phyloP scores from a whole-genome alignment of 2,329 filamentous ascomycete species.

The Aspergillus japonicus region DNA sequence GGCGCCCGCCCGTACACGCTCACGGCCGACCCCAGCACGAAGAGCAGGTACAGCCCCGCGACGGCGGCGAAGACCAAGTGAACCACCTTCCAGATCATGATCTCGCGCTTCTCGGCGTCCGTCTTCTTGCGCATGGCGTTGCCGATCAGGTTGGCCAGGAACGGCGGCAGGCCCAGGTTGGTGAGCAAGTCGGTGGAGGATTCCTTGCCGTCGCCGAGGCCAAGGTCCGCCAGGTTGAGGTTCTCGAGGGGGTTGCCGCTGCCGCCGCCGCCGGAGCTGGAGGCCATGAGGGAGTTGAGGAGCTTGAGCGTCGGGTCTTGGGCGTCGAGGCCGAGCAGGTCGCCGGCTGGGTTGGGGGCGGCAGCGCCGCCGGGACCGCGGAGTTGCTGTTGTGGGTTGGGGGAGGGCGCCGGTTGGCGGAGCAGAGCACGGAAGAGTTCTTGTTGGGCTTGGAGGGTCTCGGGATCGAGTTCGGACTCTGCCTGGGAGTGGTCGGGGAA shows the following conservation, averaged over 20 bases:
- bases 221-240: background rate
- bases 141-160: slow-evolving; percentile 40
- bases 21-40: slow-evolving; percentile 38
- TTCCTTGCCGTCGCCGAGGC: background rate
- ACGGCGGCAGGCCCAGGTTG: slow-evolving; percentile 46
- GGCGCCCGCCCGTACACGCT: slow-evolving; percentile 40
- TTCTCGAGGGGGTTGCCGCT: slow-evolving; percentile 9
- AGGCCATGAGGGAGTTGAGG: slow-evolving; percentile 37
- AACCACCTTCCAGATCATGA: slow-evolving; percentile 55
- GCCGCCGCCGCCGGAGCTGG: slow-evolving; percentile 22
- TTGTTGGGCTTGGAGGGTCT: slow-evolving; percentile 25
- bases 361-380: slow-evolving; percentile 14
- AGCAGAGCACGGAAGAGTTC: slow-evolving; percentile 44
- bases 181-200: slow-evolving; percentile 28
- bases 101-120: slow-evolving; percentile 35
- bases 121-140: slow-evolving; percentile 39
- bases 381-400: slow-evolving; percentile 16
- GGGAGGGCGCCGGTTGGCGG: slow-evolving; percentile 30
- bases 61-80: slow-evolving; percentile 59
- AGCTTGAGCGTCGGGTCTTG: slow-evolving; percentile 40
- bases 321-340: background rate
- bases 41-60: slow-evolving; percentile 54
- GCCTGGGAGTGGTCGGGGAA: background rate
- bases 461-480: slow-evolving; percentile 6
- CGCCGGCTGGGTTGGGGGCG: background rate